Percentiles rank a stretch among this genome's conserved stretches.
phyloP scores from a whole-genome alignment of 495 filamentous ascomycete species.

The Talaromyces nanjingensis region DNA sequence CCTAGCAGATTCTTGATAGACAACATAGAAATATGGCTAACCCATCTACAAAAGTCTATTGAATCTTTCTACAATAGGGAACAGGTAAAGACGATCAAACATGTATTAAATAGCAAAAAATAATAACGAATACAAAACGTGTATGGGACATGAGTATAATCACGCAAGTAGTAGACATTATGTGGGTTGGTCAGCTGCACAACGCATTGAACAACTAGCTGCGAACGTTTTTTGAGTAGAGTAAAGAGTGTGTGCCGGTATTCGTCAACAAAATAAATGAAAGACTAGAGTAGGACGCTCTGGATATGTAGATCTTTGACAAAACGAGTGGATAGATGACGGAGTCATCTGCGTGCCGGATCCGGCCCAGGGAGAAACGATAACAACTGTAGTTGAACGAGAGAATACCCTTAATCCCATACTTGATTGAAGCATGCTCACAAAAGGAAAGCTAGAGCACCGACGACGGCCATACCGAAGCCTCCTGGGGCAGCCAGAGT shows the following conservation, averaged over 20 bases:
- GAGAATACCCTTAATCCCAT: neutral
- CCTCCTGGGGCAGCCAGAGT: neutral
- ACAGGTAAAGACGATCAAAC: neutral
- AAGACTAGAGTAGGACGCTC: neutral
- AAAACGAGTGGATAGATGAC: conserved; percentile 10
- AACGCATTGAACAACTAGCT: neutral
- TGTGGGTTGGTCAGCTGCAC: neutral
- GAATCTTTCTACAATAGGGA: too few relatives aligned
- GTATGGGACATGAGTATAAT: neutral
- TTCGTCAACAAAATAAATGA: neutral
- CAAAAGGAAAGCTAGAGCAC: conserved; percentile 5
- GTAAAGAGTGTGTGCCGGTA: neutral
- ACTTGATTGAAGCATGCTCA: neutral
- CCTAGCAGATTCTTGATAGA: too few relatives aligned
- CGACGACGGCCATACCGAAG: conserved; percentile 4
- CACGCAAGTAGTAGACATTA: conserved; percentile 1
- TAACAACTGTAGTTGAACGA: neutral
- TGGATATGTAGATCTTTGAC: neutral
- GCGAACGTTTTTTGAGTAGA: neutral
- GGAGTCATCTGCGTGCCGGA: conserved; percentile 3
- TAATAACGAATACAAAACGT: neutral
- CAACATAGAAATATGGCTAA: too few relatives aligned
- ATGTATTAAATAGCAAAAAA: neutral
- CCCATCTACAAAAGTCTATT: too few relatives aligned
- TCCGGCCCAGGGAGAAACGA: neutral